Evolutionary conservation across 2,329 filamentous ascomycete species (phyloP).

Genomic region (Aspergillus versicolor): DNA sequence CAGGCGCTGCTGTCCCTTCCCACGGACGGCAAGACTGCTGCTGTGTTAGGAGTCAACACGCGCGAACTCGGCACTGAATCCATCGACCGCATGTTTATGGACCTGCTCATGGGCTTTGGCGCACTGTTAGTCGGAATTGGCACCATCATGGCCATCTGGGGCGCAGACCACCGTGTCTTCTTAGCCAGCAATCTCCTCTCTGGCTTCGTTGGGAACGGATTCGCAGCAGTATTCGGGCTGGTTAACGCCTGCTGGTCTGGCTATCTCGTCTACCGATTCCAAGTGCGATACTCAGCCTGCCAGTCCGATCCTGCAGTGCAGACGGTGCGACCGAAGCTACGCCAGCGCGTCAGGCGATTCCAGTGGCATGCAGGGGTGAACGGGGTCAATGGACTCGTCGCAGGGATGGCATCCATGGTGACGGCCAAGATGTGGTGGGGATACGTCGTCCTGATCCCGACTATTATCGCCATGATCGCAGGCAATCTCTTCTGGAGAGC

Average conservation of each 20-base stretch:
- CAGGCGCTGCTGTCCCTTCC: conserved; percentile 25
- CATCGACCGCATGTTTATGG: conserved; percentile 54
- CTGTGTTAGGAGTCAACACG: conserved; percentile 45
- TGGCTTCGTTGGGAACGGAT: conserved; percentile 56
- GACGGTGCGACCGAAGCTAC: conserved; percentile 30
- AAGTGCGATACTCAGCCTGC: conserved; percentile 35
- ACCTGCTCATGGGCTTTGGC: conserved; percentile 51
- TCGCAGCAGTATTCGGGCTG: conserved; percentile 51
- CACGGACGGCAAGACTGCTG: conserved; percentile 22
- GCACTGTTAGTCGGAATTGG: conserved; percentile 52
- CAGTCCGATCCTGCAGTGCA: conserved; percentile 18
- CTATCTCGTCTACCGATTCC: conserved; percentile 45
- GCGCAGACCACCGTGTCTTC: conserved; percentile 45
- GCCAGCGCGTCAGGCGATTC: conserved; percentile 40
- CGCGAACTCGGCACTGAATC: conserved; percentile 54
- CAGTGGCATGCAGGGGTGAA: conserved; percentile 48
- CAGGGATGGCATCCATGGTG: conserved; percentile 51
- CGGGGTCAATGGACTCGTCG: conserved; percentile 48
- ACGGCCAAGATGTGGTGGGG: conserved; percentile 55
- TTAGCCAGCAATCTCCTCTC: conserved; percentile 54
- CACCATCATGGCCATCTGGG: conserved; percentile 56
- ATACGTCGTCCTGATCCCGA: conserved; percentile 53
- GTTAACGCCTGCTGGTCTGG: conserved; percentile 51
- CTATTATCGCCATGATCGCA: conserved; percentile 47
- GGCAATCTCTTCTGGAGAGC: conserved; percentile 53